Percentiles rank a stretch among this genome's conserved stretches.
Evolutionary conservation across 148 eudicot species (phyloP).

Genomic region (Persicaria maculosa): DNA sequence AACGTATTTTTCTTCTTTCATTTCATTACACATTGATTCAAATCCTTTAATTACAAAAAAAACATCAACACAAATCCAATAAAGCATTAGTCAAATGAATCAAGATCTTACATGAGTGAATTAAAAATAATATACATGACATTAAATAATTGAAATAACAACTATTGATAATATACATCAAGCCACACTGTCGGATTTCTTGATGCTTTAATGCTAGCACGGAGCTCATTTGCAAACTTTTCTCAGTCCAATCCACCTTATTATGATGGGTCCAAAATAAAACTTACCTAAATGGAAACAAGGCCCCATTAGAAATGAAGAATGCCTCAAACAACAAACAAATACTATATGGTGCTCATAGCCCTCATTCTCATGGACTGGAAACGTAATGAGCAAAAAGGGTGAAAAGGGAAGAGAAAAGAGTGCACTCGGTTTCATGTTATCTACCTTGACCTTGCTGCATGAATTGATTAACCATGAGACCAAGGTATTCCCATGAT

Average conservation of each 20-base stretch:
- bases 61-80: too few relatives aligned
- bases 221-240: neutral
- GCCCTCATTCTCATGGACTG: neutral
- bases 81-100: too few relatives aligned
- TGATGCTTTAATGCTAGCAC: too few relatives aligned
- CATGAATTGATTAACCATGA: constrained; percentile 45
- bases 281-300: neutral
- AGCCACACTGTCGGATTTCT: too few relatives aligned
- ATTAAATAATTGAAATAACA: too few relatives aligned
- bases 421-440: constrained; percentile 31
- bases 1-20: too few relatives aligned
- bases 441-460: constrained; percentile 44
- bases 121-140: too few relatives aligned
- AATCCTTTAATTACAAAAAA: too few relatives aligned
- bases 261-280: neutral
- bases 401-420: constrained; percentile 13
- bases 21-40: too few relatives aligned
- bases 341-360: constrained; percentile 11
- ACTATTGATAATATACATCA: too few relatives aligned
- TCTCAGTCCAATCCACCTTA: constrained; percentile 4
- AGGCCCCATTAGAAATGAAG: neutral
- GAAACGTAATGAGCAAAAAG: neutral
- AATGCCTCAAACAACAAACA: neutral
- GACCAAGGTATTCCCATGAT: constrained; percentile 42
- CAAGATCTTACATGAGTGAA: too few relatives aligned